phyloP scores from a whole-genome alignment of 805 yeast genomes.

The Torulaspora franciscae region DNA sequence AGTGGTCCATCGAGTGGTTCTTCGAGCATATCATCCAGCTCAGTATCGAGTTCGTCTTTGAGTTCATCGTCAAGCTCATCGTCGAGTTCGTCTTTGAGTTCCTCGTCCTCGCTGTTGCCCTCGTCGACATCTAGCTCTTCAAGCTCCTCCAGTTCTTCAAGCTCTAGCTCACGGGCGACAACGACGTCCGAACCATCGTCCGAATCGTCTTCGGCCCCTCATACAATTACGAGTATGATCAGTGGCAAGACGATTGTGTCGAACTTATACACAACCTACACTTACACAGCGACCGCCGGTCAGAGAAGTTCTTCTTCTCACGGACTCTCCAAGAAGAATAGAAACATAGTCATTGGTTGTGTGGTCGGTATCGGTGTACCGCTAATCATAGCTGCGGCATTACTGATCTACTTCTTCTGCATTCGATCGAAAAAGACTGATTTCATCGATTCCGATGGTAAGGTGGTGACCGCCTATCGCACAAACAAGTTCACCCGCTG shows the following conservation, averaged over 20 bases:
- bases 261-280: slow-evolving; percentile 30
- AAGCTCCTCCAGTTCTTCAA: slow-evolving; percentile 7
- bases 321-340: slow-evolving; percentile 47
- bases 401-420: slow-evolving; percentile 31
- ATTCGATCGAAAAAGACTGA: slow-evolving; percentile 31
- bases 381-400: slow-evolving; percentile 31
- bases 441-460: slow-evolving; percentile 37
- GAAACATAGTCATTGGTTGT: slow-evolving; percentile 59
- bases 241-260: slow-evolving; percentile 36
- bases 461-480: slow-evolving; percentile 35
- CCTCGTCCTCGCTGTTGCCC: slow-evolving; percentile 5
- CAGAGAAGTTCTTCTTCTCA: slow-evolving; percentile 8
- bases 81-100: neutral
- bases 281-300: slow-evolving; percentile 24
- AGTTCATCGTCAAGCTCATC: slow-evolving; percentile 7
- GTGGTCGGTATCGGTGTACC: slow-evolving; percentile 72
- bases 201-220: slow-evolving; percentile 6
- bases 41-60: slow-evolving; percentile 1
- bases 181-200: slow-evolving; percentile 5
- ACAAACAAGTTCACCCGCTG: slow-evolving; percentile 31
- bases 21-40: neutral
- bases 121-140: slow-evolving; percentile 6
- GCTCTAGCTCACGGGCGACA: slow-evolving; percentile 6
- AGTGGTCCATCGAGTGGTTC: slow-evolving; percentile 5
- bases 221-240: slow-evolving; percentile 30